Percentiles rank a stretch among this genome's conserved stretches.
These are phyloP conservation scores for Melianthus villosus DNA, from an alignment of 441 rosid species.

Conservation along the genomic window DNA sequence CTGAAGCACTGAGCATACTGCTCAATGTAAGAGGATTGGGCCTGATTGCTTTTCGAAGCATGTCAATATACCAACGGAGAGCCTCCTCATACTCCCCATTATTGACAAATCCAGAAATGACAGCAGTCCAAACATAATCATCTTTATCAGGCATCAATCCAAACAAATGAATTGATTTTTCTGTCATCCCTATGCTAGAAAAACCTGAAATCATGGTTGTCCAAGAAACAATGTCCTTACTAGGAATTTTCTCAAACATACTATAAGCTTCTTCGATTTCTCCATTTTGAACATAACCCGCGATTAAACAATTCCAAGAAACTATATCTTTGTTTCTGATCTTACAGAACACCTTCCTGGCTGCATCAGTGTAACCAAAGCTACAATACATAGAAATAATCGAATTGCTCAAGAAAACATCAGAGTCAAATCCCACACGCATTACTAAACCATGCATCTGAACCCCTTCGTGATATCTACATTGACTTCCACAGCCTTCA, in stretches of 20 bases:
- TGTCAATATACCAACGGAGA: too few species aligned
- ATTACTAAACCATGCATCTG: conserved; percentile 28
- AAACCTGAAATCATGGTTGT: conserved; percentile 21
- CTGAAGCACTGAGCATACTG: too few species aligned
- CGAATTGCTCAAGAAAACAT: conserved; percentile 47
- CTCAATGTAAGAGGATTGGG: too few species aligned
- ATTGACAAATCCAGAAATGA: conserved; percentile 22
- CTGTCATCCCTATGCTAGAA: conserved; percentile 15
- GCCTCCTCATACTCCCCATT: conserved; percentile 16
- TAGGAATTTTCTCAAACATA: conserved; percentile 34
- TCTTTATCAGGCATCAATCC: conserved; percentile 16
- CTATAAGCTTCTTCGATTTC: conserved; percentile 43
- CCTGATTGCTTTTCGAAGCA: too few species aligned
- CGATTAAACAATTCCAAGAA: conserved; percentile 65
- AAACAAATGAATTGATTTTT: conserved; percentile 16
- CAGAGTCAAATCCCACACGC: conserved; percentile 37
- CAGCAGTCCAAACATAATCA: conserved; percentile 17
- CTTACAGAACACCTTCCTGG: conserved; percentile 28
- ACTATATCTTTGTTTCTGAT: conserved; percentile 24
- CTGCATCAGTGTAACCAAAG: conserved; percentile 42
- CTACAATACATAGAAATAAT: conserved; percentile 62
- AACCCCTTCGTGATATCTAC: conserved; percentile 35
- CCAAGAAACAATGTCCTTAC: conserved; percentile 15
- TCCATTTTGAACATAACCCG: conserved; percentile 62
- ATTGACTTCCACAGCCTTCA: conserved; percentile 44